These are phyloP conservation scores for Fusarium anguioides DNA, from an alignment of 2,329 filamentous ascomycete genomes.

Conservation along the genomic window DNA sequence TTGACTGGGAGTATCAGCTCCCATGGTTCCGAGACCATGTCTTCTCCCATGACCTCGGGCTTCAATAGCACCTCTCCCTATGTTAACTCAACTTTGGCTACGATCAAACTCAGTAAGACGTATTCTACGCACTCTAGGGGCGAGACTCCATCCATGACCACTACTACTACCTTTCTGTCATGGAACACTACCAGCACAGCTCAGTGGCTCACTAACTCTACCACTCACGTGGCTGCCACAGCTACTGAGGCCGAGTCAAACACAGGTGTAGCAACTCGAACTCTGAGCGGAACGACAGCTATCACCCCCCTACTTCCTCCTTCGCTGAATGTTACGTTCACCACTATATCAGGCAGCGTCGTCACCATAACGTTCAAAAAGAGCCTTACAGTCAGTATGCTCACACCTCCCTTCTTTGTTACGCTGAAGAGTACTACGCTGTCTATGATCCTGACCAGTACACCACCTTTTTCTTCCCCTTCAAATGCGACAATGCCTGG, in stretches of 20 bases:
- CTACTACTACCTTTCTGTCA: constrained; percentile 2
- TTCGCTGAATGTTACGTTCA: constrained; percentile 16
- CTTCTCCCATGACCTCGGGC: constrained; percentile 6
- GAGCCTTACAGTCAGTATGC: constrained; percentile 2
- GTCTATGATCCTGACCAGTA: constrained; percentile 2
- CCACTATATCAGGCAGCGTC: constrained; percentile 1
- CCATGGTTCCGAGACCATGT: not conserved
- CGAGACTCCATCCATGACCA: not conserved
- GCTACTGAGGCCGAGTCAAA: constrained; percentile 9
- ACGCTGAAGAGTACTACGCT: constrained; percentile 5
- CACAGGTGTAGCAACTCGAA: not conserved
- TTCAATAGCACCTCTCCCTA: constrained; percentile 25
- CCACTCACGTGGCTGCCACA: not conserved
- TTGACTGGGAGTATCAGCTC: not conserved
- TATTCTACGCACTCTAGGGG: constrained; percentile 4
- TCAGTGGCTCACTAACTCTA: constrained; percentile 15
- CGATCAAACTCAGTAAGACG: not conserved
- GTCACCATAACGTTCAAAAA: constrained; percentile 1
- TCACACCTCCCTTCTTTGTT: constrained; percentile 11
- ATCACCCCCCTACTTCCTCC: constrained; percentile 11
- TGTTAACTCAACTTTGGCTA: constrained; percentile 30
- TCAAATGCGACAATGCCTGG: constrained; percentile 29
- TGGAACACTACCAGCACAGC: constrained; percentile 12
- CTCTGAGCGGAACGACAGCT: not conserved
- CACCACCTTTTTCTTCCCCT: constrained; percentile 27